Base-by-base conservation (phyloP, 2,329 filamentous ascomycete species). In the Nothophoma quercina region DNA sequence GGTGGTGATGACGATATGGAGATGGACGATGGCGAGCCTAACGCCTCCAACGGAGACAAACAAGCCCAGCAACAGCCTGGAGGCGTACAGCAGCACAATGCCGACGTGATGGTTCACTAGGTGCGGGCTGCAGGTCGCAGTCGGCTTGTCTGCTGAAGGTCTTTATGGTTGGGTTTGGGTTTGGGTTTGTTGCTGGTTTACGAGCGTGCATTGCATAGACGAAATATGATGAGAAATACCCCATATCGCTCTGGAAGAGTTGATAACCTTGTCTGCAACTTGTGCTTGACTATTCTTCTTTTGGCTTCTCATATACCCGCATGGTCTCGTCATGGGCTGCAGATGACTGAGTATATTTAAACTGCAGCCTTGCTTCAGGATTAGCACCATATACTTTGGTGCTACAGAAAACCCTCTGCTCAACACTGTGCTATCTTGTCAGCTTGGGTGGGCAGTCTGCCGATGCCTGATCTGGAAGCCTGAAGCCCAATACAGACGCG, bases 1-100 rank as follows among this genome's bases (percentile, higher is more conserved):
- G 83, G 79, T 44, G 70, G 65, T 39, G 82, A 83, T 30, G 81
- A 83, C 32, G 79, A 81, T 59, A 81, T 84, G 61, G 83, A 84
- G 61, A 84, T 84, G 81, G 83, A 78, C 19, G 82, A 84, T 33
- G 81, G 81, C 50, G 76, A 78, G 42, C 30, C 51, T n/a, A 55
- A 30, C 26, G 69, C 63, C 38, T 56, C 67, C 30, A 65, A 72
- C 40, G 76, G 73, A 25, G 76, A 77, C 58, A 67, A 71, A 48
- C 42, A 47, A 43, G 58, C 46, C 16, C 62, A 67, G 25, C 61
- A 69, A 56, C 59, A 69, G 55, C 59, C 66, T 26, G 60, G 49
- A 13, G 58, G 48, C 22, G 58, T 53, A 34, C 55, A 63, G 46
- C 62, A 69, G 46, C 54, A 64, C 33, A 62, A 55, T 47, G 55